These are phyloP conservation scores for Elymus sibiricus DNA, from an alignment of 176 grass and related monocot genomes.

Conservation along the genomic window DNA sequence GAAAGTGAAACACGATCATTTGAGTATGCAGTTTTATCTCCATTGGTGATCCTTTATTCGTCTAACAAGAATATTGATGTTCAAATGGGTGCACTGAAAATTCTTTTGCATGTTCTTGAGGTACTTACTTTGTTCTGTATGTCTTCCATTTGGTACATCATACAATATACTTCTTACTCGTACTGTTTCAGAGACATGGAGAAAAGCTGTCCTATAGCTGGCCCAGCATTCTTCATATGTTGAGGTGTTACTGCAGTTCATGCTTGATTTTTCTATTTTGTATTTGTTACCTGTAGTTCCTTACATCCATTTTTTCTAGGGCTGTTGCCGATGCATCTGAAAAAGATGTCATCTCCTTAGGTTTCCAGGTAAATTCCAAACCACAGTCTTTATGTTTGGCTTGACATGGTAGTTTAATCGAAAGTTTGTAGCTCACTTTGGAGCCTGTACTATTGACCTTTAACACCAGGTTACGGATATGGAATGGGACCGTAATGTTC, in stretches of 20 bases:
- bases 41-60: conserved; percentile 75
- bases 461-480: neutral
- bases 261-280: conserved; percentile 34
- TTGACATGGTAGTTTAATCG: conserved; percentile 7
- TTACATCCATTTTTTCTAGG: conserved; percentile 50
- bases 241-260: conserved; percentile 63
- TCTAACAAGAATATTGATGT: conserved; percentile 86
- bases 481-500: neutral
- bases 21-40: conserved; percentile 90
- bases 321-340: conserved; percentile 78
- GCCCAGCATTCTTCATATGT: conserved; percentile 84
- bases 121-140: conserved; percentile 45
- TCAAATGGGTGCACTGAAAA: conserved; percentile 80
- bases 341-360: conserved; percentile 88
- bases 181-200: conserved; percentile 83
- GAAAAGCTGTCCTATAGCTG: conserved; percentile 91
- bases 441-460: neutral
- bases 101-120: conserved; percentile 98
- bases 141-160: conserved; percentile 21
- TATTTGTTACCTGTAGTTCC: conserved; percentile 26
- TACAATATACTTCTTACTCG: conserved; percentile 26
- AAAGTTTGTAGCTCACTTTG: neutral
- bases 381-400: conserved; percentile 7
- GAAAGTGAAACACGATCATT: conserved; percentile 76
- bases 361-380: conserved; percentile 80